Percentiles rank a stretch among this genome's conserved stretches.
These are phyloP conservation scores for Umbellularia californica DNA, from an alignment of 164 flowering plant species.

Conservation along the genomic window DNA sequence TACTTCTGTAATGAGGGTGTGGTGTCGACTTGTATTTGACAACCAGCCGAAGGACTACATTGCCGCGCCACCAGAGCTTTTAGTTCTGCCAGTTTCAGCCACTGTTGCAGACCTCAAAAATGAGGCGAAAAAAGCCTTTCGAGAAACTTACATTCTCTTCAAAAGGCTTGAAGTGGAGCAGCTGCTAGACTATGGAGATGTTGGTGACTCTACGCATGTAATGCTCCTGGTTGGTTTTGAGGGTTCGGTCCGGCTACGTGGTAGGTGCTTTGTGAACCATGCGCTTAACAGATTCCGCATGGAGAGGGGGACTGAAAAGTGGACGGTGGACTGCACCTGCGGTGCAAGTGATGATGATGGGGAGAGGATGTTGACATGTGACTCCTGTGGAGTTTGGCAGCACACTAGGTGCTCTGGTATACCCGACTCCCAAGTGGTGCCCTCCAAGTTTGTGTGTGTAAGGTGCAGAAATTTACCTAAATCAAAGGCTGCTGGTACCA, in stretches of 20 bases:
- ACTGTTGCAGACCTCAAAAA: constrained; percentile 58
- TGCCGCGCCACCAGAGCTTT: constrained; percentile 55
- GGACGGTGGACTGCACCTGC: constrained; percentile 75
- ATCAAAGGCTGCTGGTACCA: neutral
- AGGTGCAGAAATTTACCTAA: constrained; percentile 26
- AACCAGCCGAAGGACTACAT: constrained; percentile 35
- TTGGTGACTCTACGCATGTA: constrained; percentile 37
- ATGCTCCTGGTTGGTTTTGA: constrained; percentile 36
- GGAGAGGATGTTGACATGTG: constrained; percentile 86
- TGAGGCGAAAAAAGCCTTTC: constrained; percentile 55
- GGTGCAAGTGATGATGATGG: constrained; percentile 92
- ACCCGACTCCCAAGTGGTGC: constrained; percentile 40
- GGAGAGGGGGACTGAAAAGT: constrained; percentile 73
- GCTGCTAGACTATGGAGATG: constrained; percentile 37
- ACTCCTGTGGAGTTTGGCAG: constrained; percentile 73
- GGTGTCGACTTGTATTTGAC: constrained; percentile 42
- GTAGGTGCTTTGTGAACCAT: constrained; percentile 36
- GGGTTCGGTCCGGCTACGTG: constrained; percentile 34
- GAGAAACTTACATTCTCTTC: constrained; percentile 56
- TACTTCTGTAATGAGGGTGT: constrained; percentile 19
- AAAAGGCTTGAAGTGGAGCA: constrained; percentile 57
- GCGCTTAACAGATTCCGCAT: constrained; percentile 42
- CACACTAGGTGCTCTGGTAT: constrained; percentile 83
- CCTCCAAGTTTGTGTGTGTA: constrained; percentile 48
- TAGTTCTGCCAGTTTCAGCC: constrained; percentile 40